Percentiles rank a stretch among this genome's conserved stretches.
Conservation (phyloP, 805 yeast species). For the Wickerhamiella azyma region DNA sequence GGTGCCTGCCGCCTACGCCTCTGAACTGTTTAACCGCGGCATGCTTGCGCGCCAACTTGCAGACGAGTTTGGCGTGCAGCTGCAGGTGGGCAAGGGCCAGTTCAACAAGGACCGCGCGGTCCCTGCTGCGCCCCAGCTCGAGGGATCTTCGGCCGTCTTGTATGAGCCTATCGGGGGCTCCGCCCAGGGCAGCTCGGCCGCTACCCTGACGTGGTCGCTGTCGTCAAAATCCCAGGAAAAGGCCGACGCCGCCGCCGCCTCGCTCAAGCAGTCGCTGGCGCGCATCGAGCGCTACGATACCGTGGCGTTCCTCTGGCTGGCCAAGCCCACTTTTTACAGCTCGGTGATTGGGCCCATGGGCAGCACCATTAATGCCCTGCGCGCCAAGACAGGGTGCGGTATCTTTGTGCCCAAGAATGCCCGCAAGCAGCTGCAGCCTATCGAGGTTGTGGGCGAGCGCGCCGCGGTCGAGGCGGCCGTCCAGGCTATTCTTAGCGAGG, state of each 20-base stretch:
- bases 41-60: constrained; percentile 43
- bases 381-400: constrained; percentile 34
- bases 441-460: constrained; percentile 10
- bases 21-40: constrained; percentile 55
- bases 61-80: constrained; percentile 40
- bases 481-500: constrained; percentile 1
- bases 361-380: constrained; percentile 44
- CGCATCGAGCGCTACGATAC: constrained; percentile 33
- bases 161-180: constrained; percentile 28
- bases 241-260: constrained; percentile 38
- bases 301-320: constrained; percentile 50
- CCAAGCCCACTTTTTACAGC: constrained; percentile 39
- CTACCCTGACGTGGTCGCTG: constrained; percentile 40
- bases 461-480: constrained; percentile 6
- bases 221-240: constrained; percentile 37
- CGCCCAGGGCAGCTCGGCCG: constrained; percentile 23
- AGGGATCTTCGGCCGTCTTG: neutral
- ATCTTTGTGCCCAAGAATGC: constrained; percentile 14
- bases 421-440: constrained; percentile 10
- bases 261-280: constrained; percentile 38
- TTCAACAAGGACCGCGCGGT: neutral
- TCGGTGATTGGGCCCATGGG: constrained; percentile 71
- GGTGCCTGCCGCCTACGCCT: constrained; percentile 46
- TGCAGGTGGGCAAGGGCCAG: constrained; percentile 36
- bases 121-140: constrained; percentile 15